Percentiles rank a stretch among this genome's conserved stretches.
Evolutionary conservation across 192 early-diverging fungal genomes (phyloP).

Genomic region (Linnemannia zychae): DNA sequence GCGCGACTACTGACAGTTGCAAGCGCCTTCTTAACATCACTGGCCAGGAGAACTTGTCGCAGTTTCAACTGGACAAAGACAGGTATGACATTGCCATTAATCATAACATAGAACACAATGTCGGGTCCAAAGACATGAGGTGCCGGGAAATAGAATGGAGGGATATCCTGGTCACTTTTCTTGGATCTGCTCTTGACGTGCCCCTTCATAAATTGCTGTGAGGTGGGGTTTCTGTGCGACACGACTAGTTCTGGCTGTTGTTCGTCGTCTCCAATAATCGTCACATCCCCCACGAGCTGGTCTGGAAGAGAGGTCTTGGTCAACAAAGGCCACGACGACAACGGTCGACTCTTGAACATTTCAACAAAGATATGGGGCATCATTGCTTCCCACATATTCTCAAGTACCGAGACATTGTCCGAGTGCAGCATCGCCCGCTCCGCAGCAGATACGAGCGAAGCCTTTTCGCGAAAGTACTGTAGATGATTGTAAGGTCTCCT

Average conservation of each 20-base stretch:
- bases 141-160: slow-evolving; percentile 34
- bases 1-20: slow-evolving; percentile 23
- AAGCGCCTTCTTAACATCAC: slow-evolving; percentile 21
- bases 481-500: no score
- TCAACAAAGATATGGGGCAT: no score
- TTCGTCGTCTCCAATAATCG: slow-evolving; percentile 25
- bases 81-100: slow-evolving; percentile 11
- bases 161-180: slow-evolving; percentile 7
- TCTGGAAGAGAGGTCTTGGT: slow-evolving; percentile 12
- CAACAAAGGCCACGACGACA: slow-evolving; percentile 13
- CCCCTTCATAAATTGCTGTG: slow-evolving; percentile 20
- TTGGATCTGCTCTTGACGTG: slow-evolving; percentile 17
- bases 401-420: no score
- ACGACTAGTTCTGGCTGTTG: slow-evolving; percentile 15
- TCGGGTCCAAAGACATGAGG: slow-evolving; percentile 29
- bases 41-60: slow-evolving; percentile 19
- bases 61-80: slow-evolving; percentile 25
- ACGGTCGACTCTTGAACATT: no score
- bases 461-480: no score
- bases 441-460: no score
- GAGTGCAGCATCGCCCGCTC: no score
- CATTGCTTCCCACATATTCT: no score
- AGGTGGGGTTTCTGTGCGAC: slow-evolving; percentile 15
- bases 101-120: slow-evolving; percentile 17
- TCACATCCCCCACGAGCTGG: slow-evolving; percentile 22